These are phyloP conservation scores for Neurospora sp. DNA, from an alignment of 495 filamentous ascomycete species.

Conservation along the genomic window DNA sequence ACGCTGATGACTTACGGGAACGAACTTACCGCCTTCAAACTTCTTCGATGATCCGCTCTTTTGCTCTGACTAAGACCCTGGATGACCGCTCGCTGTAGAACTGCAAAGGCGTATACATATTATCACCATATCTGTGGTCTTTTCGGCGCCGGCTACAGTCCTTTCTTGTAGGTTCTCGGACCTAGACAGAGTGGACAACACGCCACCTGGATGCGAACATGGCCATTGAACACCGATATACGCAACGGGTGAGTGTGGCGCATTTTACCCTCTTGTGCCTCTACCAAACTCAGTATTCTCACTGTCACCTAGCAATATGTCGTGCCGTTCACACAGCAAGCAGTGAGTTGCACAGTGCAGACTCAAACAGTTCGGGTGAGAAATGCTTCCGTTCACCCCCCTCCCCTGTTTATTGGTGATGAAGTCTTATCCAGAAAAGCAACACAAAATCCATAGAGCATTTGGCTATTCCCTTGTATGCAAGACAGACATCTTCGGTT, in stretches of 20 bases:
- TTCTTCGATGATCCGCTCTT: background rate
- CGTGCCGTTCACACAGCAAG: background rate
- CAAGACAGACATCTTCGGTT: background rate
- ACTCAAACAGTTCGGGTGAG: background rate
- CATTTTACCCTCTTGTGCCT: background rate
- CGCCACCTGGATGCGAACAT: background rate
- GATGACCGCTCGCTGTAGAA: background rate
- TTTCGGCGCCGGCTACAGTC: background rate
- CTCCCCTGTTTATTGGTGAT: background rate
- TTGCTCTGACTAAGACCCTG: background rate
- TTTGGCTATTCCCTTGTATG: background rate
- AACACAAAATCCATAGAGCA: background rate
- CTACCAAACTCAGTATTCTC: background rate
- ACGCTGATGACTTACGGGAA: background rate
- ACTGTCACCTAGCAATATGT: background rate
- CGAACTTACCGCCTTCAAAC: background rate
- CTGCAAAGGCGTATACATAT: background rate
- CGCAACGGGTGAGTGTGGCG: background rate
- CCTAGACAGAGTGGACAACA: background rate
- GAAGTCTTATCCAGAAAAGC: background rate
- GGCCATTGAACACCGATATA: background rate
- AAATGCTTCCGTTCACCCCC: background rate
- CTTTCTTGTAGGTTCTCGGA: background rate
- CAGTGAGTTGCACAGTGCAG: background rate
- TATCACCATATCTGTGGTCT: background rate